A percentile compares a stretch with the other conserved stretches of the same genome.
These are phyloP conservation scores for Trametes coccinea DNA, from an alignment of 768 basidiomycete species.

Conservation along the genomic window DNA sequence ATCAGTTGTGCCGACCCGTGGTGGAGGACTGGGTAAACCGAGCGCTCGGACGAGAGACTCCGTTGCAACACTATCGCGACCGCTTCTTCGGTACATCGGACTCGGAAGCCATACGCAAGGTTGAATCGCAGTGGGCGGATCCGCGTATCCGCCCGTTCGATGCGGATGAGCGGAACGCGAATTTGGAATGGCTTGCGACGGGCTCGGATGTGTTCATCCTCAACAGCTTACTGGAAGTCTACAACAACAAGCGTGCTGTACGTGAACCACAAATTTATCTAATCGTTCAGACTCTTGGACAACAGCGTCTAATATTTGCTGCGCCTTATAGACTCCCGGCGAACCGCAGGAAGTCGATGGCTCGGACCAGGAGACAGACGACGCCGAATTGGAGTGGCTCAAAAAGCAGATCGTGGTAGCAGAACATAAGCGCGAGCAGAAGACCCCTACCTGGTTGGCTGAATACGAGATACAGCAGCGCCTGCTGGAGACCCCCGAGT, in stretches of 20 bases:
- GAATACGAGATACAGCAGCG: slow-evolving; percentile 16
- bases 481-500: neutral
- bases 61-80: neutral
- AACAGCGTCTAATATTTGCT: too few species aligned
- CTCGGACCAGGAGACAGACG: neutral
- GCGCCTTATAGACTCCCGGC: neutral
- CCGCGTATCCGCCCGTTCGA: slow-evolving; percentile 16
- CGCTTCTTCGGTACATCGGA: slow-evolving; percentile 6
- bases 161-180: slow-evolving; percentile 8
- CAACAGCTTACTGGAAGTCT: slow-evolving; percentile 3
- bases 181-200: neutral
- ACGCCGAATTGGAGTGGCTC: neutral
- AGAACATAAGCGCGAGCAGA: slow-evolving; percentile 3
- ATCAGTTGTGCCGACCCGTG: neutral
- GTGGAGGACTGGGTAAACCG: slow-evolving; percentile 5
- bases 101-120: neutral
- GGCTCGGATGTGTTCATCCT: slow-evolving; percentile 12
- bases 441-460: slow-evolving; percentile 8
- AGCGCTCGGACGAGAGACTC: neutral
- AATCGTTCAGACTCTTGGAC: neutral
- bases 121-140: slow-evolving; percentile 13
- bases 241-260: slow-evolving; percentile 8
- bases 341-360: neutral
- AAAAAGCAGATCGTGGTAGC: slow-evolving; percentile 2
- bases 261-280: neutral